These are phyloP conservation scores for Sedum album DNA, from an alignment of 164 flowering plant genomes.

Conservation along the genomic window DNA sequence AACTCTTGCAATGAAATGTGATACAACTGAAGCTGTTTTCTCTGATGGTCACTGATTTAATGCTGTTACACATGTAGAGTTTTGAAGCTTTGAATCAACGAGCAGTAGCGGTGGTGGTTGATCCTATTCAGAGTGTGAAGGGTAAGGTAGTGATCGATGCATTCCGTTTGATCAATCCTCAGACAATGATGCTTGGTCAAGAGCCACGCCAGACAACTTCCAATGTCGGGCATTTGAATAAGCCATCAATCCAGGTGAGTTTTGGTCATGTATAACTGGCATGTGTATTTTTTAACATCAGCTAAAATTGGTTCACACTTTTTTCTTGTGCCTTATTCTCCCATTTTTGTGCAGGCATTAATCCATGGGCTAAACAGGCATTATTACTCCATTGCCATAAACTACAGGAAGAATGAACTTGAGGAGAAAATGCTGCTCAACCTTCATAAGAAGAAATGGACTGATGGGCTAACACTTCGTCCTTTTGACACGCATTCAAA, in stretches of 20 bases:
- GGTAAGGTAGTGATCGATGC: conserved; percentile 98
- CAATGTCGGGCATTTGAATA: conserved; percentile 78
- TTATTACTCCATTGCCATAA: conserved; percentile 81
- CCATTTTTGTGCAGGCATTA: neutral
- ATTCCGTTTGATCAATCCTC: conserved; percentile 88
- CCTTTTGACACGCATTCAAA: conserved; percentile 62
- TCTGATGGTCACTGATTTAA: too few relatives aligned
- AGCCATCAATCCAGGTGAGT: conserved; percentile 69
- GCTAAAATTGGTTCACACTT: neutral
- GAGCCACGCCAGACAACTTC: conserved; percentile 97
- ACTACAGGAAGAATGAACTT: conserved; percentile 93
- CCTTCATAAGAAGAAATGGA: conserved; percentile 97
- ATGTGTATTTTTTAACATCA: neutral
- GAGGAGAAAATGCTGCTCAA: conserved; percentile 82
- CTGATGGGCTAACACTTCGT: conserved; percentile 70
- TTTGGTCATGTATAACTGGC: neutral
- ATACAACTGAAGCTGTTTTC: too few relatives aligned
- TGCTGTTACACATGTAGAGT: too few relatives aligned
- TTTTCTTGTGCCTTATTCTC: neutral
- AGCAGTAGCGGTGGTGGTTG: conserved; percentile 82
- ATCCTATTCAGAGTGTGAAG: conserved; percentile 93
- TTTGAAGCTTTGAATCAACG: conserved; percentile 85
- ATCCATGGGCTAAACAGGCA: neutral
- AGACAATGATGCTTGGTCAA: conserved; percentile 91
- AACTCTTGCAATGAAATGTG: too few relatives aligned